These are phyloP conservation scores for Penicillium fimorum DNA, from an alignment of 495 filamentous ascomycete species.

Conservation along the genomic window DNA sequence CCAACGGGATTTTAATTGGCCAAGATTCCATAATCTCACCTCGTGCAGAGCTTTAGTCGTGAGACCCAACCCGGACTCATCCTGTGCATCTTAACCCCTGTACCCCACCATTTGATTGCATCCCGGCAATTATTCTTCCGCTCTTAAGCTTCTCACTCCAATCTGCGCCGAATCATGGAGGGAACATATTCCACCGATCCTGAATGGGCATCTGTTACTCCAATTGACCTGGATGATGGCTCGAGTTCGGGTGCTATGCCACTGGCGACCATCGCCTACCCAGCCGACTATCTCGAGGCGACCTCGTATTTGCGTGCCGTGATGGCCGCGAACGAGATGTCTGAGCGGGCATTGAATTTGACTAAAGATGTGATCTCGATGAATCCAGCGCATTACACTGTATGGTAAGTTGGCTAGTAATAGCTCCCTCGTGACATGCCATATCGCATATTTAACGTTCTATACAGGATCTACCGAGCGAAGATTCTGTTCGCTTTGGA, in stretches of 20 bases:
- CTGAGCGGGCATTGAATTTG: slow-evolving; percentile 71
- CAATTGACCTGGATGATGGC: slow-evolving; percentile 82
- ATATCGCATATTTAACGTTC: slow-evolving; percentile 8
- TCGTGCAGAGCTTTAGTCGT: background rate
- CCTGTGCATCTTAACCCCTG: slow-evolving; percentile 2
- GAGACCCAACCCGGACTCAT: background rate
- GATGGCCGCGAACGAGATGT: slow-evolving; percentile 85
- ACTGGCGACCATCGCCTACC: slow-evolving; percentile 86
- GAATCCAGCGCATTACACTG: slow-evolving; percentile 97
- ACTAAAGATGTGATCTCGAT: slow-evolving; percentile 85
- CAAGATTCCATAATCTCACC: background rate
- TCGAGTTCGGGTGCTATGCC: slow-evolving; percentile 54
- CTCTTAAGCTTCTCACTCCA: slow-evolving; percentile 1
- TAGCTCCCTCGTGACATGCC: background rate
- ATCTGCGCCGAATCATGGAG: slow-evolving; percentile 23
- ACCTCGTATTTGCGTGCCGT: slow-evolving; percentile 88
- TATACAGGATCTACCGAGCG: slow-evolving; percentile 75
- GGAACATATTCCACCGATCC: slow-evolving; percentile 64
- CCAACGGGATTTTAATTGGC: background rate
- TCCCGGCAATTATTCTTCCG: slow-evolving; percentile 1
- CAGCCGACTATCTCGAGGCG: slow-evolving; percentile 80
- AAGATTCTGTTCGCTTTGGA: slow-evolving; percentile 67
- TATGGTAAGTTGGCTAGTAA: slow-evolving; percentile 60
- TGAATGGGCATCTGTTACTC: slow-evolving; percentile 78
- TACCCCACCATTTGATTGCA: slow-evolving; percentile 6